Evolutionary conservation across 2,329 filamentous ascomycete genomes (phyloP).

Genomic region (Ustulina deusta): DNA sequence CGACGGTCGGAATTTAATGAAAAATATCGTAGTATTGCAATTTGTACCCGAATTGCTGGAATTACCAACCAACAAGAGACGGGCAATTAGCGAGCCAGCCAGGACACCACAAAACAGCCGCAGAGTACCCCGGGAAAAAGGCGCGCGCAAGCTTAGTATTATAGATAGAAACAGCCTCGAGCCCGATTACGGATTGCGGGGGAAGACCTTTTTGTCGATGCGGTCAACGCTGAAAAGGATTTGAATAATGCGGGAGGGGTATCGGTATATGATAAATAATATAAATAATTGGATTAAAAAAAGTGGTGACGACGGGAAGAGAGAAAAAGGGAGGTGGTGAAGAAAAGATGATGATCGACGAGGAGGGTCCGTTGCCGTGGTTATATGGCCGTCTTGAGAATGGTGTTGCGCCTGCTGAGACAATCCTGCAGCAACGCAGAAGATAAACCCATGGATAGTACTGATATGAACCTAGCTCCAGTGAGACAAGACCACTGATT

Average conservation of each 20-base stretch:
- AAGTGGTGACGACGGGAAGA: conserved; percentile 20
- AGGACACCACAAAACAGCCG: conserved; percentile 33
- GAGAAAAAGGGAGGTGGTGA: conserved; percentile 31
- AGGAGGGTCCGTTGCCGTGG: conserved; percentile 39
- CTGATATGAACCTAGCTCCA: conserved; percentile 29
- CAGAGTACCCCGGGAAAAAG: conserved; percentile 27
- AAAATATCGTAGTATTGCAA: conserved; percentile 41
- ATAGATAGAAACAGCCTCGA: conserved; percentile 22
- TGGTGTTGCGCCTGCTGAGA: conserved; percentile 35
- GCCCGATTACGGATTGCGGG: conserved; percentile 17
- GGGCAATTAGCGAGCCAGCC: conserved; percentile 28
- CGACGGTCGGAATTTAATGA: conserved; percentile 33
- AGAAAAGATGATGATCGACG: conserved; percentile 37
- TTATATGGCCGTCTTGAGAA: conserved; percentile 38
- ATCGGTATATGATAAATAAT: conserved; percentile 22
- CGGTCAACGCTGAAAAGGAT: conserved; percentile 27
- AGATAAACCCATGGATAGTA: conserved; percentile 28
- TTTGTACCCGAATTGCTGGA: conserved; percentile 44
- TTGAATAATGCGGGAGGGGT: conserved; percentile 26
- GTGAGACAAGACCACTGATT: conserved; percentile 35
- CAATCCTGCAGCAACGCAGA: conserved; percentile 36
- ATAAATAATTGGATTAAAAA: conserved; percentile 34
- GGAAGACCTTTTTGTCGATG: conserved; percentile 27
- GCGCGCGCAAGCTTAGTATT: conserved; percentile 17
- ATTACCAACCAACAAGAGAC: conserved; percentile 28